Percentiles rank a stretch among this genome's conserved stretches.
Conservation (phyloP, 768 basidiomycete species). For the Leccinum pellstonianum region DNA sequence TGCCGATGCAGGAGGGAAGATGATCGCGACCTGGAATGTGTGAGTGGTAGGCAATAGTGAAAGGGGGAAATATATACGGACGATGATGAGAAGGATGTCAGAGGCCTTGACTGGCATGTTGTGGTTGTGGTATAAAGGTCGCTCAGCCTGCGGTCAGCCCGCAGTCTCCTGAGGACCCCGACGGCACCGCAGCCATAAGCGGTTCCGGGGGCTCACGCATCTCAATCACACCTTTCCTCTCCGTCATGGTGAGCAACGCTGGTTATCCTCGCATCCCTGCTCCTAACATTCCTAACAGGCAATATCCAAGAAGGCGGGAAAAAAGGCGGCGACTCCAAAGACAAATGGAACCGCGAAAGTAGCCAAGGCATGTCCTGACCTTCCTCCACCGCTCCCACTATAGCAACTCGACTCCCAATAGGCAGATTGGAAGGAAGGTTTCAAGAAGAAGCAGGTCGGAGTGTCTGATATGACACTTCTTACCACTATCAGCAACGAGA, state of each 20-base stretch:
- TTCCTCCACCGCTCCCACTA: conserved; percentile 1
- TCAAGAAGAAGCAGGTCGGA: conserved; percentile 99
- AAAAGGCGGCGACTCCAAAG: conserved; percentile 72
- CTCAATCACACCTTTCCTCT: conserved; percentile 3
- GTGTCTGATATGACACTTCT: conserved; percentile 98
- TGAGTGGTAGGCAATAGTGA: not conserved
- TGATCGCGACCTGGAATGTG: conserved; percentile 60
- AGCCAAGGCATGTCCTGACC: conserved; percentile 59
- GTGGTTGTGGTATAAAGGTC: not conserved
- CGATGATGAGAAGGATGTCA: conserved; percentile 78
- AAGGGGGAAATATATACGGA: conserved; percentile 34
- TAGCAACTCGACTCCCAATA: conserved; percentile 33
- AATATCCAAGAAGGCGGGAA: conserved; percentile 86
- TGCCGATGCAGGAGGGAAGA: conserved; percentile 81
- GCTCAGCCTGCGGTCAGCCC: not conserved
- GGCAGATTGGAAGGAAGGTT: conserved; percentile 99
- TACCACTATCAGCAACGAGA: conserved; percentile 95
- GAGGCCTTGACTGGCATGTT: conserved; percentile 51
- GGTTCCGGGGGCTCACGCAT: conserved; percentile 14
- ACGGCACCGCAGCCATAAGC: not conserved
- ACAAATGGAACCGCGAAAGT: conserved; percentile 53
- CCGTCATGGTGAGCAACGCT: conserved; percentile 23
- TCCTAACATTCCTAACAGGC: conserved; percentile 47
- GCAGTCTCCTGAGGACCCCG: conserved; percentile 29
- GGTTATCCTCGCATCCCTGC: not conserved